Percentiles rank a stretch among this genome's conserved stretches.
phyloP scores from a whole-genome alignment of 192 early-diverging fungal genomes.

The Rhizophagus prolifer region DNA sequence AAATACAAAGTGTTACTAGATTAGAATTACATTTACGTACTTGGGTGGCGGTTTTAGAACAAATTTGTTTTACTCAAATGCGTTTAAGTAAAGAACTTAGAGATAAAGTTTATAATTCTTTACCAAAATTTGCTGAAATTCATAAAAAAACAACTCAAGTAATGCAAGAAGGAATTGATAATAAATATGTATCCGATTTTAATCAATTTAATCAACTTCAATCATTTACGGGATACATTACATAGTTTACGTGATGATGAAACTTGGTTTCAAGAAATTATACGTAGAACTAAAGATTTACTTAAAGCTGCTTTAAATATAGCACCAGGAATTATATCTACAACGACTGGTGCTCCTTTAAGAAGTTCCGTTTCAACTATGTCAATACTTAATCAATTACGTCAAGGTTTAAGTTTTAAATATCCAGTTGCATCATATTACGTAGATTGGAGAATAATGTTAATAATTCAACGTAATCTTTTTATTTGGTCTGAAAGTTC shows the following conservation, averaged over 20 bases:
- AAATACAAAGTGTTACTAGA: not conserved
- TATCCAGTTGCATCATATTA: no score
- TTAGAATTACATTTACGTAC: slow-evolving; percentile 17
- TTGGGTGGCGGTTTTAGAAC: not conserved
- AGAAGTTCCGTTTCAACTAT: no score
- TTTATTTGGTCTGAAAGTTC: no score
- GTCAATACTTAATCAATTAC: no score
- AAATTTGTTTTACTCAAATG: not conserved
- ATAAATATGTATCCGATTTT: no score
- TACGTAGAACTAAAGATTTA: not conserved
- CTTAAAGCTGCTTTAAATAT: not conserved
- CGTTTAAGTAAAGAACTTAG: not conserved
- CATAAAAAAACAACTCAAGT: not conserved
- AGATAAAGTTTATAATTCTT: not conserved
- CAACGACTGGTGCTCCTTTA: no score
- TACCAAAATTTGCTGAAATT: not conserved
- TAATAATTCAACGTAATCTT: no score
- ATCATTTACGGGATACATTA: slow-evolving; percentile 12
- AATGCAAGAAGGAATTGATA: not conserved
- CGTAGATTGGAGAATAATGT: no score
- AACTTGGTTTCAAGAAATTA: not conserved
- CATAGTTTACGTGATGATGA: slow-evolving; percentile 7
- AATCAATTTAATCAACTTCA: not conserved
- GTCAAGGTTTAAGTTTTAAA: no score
- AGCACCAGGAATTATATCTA: not conserved